Conservation (phyloP, 371 early-diverging fungal species). For the Haplosporangium sp. region DNA sequence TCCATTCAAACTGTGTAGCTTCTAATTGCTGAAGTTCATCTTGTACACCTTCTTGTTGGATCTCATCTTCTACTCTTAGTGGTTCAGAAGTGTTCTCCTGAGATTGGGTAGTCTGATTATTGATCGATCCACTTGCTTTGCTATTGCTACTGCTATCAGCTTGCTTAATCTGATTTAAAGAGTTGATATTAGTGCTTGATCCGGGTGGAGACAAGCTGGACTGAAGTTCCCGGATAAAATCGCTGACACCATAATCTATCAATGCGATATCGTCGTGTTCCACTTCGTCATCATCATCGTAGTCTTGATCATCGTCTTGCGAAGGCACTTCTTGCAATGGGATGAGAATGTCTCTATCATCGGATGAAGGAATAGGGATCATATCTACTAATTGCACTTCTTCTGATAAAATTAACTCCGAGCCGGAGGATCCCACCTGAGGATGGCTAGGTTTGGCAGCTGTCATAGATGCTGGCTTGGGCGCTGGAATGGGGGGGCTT, state of each 20-base stretch:
- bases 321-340: background rate
- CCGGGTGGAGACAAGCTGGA: slow-evolving; percentile 34
- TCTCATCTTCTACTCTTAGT: background rate
- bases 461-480: slow-evolving; percentile 35
- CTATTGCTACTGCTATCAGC: slow-evolving; percentile 33
- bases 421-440: slow-evolving; percentile 20
- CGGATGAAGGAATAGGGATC: background rate
- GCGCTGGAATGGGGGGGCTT: slow-evolving; percentile 31
- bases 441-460: slow-evolving; percentile 24
- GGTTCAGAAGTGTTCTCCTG: background rate
- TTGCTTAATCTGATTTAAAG: slow-evolving; percentile 4
- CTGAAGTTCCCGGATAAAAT: slow-evolving; percentile 37
- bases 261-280: slow-evolving; percentile 15
- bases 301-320: slow-evolving; percentile 2
- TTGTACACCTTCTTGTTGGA: background rate
- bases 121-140: slow-evolving; percentile 4
- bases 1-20: slow-evolving; percentile 44
- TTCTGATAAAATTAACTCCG: slow-evolving; percentile 20
- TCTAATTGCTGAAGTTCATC: slow-evolving; percentile 31
- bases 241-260: slow-evolving; percentile 23
- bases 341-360: background rate
- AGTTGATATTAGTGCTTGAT: slow-evolving; percentile 18
- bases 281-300: slow-evolving; percentile 4
- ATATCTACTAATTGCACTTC: slow-evolving; percentile 10
- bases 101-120: background rate